A percentile compares a stretch with the other conserved stretches of the same genome.
Evolutionary conservation across 371 early-diverging fungal genomes (phyloP).

Genomic region (Mucor saturninus): DNA sequence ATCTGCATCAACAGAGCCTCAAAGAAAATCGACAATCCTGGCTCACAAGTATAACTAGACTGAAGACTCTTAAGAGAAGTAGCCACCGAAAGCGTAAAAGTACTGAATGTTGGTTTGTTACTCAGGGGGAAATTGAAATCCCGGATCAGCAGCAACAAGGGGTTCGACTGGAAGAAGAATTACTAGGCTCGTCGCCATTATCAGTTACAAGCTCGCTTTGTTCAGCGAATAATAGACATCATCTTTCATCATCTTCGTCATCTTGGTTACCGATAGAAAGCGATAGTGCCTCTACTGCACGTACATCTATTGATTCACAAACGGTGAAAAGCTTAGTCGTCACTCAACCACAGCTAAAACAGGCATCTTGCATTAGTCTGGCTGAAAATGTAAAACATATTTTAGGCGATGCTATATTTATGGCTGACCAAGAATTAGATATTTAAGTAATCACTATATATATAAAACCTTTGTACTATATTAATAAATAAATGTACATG

Average conservation of each 20-base stretch:
- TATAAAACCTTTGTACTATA: background rate
- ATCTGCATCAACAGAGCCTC: background rate
- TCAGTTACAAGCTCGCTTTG: background rate
- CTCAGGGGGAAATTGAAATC: background rate
- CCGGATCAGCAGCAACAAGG: constrained; percentile 4
- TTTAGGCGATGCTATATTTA: constrained; percentile 18
- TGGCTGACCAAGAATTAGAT: constrained; percentile 24
- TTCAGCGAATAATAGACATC: background rate
- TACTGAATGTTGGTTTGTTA: background rate
- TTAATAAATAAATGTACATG: background rate
- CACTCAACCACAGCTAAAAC: background rate
- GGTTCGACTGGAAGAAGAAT: background rate
- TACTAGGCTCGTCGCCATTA: background rate
- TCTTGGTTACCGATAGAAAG: constrained; percentile 6
- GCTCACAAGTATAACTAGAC: background rate
- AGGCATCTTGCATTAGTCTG: background rate
- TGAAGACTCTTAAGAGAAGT: background rate
- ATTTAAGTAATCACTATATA: background rate
- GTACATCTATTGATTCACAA: constrained; percentile 11
- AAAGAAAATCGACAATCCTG: background rate
- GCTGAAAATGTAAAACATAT: constrained; percentile 19
- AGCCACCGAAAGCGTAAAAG: background rate
- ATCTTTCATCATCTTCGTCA: background rate
- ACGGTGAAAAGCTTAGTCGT: background rate
- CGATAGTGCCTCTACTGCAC: background rate